Evolutionary conservation across 2,329 filamentous ascomycete species (phyloP).

Genomic region (Microcera coccophila): DNA sequence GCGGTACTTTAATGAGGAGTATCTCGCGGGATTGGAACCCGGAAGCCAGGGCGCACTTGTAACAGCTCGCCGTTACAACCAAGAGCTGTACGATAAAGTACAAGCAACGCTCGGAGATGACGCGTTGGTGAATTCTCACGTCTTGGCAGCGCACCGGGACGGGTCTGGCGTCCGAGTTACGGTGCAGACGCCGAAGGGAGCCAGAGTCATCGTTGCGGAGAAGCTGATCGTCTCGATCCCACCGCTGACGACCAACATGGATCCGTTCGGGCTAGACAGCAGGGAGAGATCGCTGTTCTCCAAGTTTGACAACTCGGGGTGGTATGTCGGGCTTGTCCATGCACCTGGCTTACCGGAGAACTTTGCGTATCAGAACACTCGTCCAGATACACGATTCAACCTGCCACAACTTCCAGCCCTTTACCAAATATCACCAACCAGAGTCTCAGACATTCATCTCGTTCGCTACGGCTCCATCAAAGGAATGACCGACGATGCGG

Average conservation of each 20-base stretch:
- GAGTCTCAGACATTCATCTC: conserved; percentile 6
- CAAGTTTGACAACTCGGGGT: conserved; percentile 13
- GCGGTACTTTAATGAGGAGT: conserved; percentile 14
- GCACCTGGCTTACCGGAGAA: conserved; percentile 9
- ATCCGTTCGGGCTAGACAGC: conserved; percentile 6
- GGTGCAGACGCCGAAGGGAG: conserved; percentile 6
- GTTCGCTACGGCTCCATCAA: conserved; percentile 13
- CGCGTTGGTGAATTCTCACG: conserved; percentile 11
- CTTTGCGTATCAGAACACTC: conserved; percentile 17
- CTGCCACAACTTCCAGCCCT: conserved; percentile 11
- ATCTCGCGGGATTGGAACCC: conserved; percentile 10
- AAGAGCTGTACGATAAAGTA: conserved; percentile 13
- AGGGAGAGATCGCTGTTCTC: conserved; percentile 8
- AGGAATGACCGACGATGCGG: conserved; percentile 1
- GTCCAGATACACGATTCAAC: conserved; percentile 10
- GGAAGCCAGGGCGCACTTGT: conserved; percentile 14
- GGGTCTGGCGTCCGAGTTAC: conserved; percentile 7
- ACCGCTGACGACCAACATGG: conserved; percentile 10
- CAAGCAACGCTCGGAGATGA: conserved; percentile 9
- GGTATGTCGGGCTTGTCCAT: conserved; percentile 16
- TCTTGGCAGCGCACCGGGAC: conserved; percentile 6
- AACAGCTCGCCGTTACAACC: conserved; percentile 12
- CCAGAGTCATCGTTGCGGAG: conserved; percentile 7
- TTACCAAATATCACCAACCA: conserved; percentile 18
- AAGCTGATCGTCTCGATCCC: conserved; percentile 14